phyloP scores from a whole-genome alignment of 257 asterid species.

The Paulownia fortunei region DNA sequence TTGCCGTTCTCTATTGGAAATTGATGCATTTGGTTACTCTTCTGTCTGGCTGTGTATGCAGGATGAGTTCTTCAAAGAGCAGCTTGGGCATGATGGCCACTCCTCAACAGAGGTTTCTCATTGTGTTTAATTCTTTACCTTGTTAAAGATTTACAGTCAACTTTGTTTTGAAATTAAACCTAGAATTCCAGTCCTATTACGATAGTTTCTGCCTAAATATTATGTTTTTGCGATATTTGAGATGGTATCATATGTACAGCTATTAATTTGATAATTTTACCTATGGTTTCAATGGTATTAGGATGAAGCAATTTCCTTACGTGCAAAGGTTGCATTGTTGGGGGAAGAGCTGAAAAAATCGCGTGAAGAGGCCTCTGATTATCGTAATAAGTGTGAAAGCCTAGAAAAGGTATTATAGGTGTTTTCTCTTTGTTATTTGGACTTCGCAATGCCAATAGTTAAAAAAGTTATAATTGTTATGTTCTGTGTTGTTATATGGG shows the following conservation, averaged over 20 bases:
- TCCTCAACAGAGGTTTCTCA: conserved; percentile 62
- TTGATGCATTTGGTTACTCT: conserved; percentile 14
- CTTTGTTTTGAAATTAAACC: conserved; percentile 7
- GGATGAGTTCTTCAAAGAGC: conserved; percentile 63
- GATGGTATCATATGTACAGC: conserved; percentile 11
- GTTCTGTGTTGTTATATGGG: background rate
- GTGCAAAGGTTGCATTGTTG: conserved; percentile 67
- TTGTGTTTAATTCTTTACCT: conserved; percentile 23
- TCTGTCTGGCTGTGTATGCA: conserved; percentile 42
- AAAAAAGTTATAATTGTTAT: conserved; percentile 12
- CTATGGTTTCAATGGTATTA: conserved; percentile 32
- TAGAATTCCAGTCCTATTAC: background rate
- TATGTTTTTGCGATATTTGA: background rate
- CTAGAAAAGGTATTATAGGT: conserved; percentile 67
- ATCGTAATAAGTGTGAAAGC: conserved; percentile 57
- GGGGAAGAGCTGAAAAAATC: conserved; percentile 76
- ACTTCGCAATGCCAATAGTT: conserved; percentile 25
- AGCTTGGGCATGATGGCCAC: conserved; percentile 54
- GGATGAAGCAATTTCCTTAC: conserved; percentile 75
- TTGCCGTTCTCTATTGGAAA: background rate
- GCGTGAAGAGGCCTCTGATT: conserved; percentile 58
- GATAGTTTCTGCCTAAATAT: background rate
- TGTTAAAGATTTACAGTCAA: conserved; percentile 5
- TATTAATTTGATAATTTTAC: conserved; percentile 23
- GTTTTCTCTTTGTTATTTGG: conserved; percentile 24